Percentiles rank a stretch among this genome's conserved stretches.
Conservation (phyloP, 2,329 filamentous ascomycete species). For the Herpotrichia juniperi region DNA sequence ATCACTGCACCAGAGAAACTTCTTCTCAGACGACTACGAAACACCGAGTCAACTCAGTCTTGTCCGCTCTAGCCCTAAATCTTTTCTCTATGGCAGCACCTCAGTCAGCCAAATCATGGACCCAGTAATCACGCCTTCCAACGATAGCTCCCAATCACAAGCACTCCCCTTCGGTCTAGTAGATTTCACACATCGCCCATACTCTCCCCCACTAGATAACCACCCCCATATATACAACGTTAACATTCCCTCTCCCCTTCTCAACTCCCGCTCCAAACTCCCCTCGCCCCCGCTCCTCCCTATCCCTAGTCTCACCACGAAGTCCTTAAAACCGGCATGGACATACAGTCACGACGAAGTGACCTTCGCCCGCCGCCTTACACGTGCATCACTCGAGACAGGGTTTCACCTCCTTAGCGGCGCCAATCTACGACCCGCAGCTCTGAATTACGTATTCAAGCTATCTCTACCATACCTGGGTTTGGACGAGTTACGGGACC, state of each 20-base stretch:
- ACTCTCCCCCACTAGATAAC: not conserved
- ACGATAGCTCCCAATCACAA: conserved; percentile 7
- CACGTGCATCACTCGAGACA: conserved; percentile 68
- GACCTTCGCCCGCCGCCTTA: conserved; percentile 73
- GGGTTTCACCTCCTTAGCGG: conserved; percentile 66
- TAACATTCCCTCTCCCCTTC: conserved; percentile 29
- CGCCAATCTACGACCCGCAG: conserved; percentile 27
- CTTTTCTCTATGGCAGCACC: conserved; percentile 6
- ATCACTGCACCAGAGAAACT: conserved; percentile 1
- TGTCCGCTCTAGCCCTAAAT: conserved; percentile 7
- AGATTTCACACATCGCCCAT: conserved; percentile 23
- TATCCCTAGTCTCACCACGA: conserved; percentile 30
- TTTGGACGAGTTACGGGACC: conserved; percentile 45
- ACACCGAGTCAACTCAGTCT: conserved; percentile 5
- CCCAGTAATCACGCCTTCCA: conserved; percentile 18
- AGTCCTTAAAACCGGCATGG: conserved; percentile 44
- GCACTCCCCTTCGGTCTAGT: conserved; percentile 40
- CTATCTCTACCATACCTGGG: conserved; percentile 68
- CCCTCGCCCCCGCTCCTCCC: conserved; percentile 25
- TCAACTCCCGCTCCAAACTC: conserved; percentile 31
- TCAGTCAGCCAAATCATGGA: conserved; percentile 26
- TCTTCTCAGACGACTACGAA: conserved; percentile 7
- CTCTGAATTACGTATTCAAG: conserved; percentile 64
- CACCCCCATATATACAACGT: conserved; percentile 42
- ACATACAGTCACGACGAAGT: conserved; percentile 69